Conservation (phyloP, 2,329 filamentous ascomycete genomes). For the Monilinia laxa region DNA sequence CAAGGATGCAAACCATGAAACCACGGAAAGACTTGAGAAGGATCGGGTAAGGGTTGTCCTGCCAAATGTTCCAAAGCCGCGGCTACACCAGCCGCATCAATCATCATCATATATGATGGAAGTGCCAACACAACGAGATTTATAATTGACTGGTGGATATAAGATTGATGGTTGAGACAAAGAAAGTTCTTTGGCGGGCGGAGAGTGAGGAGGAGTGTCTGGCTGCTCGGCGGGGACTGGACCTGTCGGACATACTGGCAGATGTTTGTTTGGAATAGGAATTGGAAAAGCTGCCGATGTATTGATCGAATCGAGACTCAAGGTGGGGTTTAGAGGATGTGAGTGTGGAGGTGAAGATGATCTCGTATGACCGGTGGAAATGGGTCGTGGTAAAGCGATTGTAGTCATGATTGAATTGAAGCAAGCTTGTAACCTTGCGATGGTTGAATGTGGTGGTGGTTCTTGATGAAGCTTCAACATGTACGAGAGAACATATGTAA, state of each 20-base stretch:
- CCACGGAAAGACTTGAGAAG: conserved; percentile 92
- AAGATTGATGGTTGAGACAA: conserved; percentile 67
- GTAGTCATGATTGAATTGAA: conserved; percentile 37
- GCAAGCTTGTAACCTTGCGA: conserved; percentile 18
- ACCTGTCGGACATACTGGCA: conserved; percentile 85
- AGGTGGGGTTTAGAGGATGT: conserved; percentile 53
- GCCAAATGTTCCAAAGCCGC: conserved; percentile 74
- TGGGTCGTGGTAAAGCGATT: conserved; percentile 39
- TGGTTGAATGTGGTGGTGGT: background rate
- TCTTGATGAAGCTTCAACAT: conserved; percentile 17
- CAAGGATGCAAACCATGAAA: conserved; percentile 86
- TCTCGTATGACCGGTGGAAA: conserved; percentile 33
- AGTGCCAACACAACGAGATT: conserved; percentile 51
- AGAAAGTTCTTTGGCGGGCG: conserved; percentile 54
- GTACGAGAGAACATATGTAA: conserved; percentile 1
- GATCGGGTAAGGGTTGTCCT: conserved; percentile 77
- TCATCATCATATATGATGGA: conserved; percentile 67
- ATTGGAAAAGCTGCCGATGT: conserved; percentile 55
- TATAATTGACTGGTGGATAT: conserved; percentile 68
- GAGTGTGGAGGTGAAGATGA: conserved; percentile 49
- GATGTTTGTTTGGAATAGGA: conserved; percentile 81
- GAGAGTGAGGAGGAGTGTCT: conserved; percentile 66
- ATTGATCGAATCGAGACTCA: conserved; percentile 53
- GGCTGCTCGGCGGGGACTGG: conserved; percentile 57
- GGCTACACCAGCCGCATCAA: conserved; percentile 67